phyloP scores from a whole-genome alignment of 1,139 yeast genomes.

The Lodderomyces metapsilosis region DNA sequence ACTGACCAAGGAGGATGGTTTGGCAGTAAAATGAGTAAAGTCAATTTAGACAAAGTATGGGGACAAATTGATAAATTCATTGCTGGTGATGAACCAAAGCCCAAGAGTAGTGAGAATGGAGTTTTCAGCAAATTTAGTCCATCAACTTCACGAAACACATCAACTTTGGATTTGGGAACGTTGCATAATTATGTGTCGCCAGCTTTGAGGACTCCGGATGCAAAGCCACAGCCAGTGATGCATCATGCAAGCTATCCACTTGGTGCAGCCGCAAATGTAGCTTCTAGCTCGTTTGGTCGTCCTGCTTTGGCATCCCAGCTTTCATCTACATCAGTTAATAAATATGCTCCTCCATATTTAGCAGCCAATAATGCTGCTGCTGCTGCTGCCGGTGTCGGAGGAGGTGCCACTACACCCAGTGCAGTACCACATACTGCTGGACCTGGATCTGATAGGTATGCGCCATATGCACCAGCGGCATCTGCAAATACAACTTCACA shows the following conservation, averaged over 20 bases:
- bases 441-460: not conserved
- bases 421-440: slow-evolving; percentile 1
- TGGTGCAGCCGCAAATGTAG: not conserved
- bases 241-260: slow-evolving; percentile 1
- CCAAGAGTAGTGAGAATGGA: slow-evolving; percentile 22
- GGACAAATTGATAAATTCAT: slow-evolving; percentile 87
- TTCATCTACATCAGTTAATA: slow-evolving; percentile 18
- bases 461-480: not conserved
- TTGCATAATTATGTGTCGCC: slow-evolving; percentile 9
- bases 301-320: slow-evolving; percentile 15
- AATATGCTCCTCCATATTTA: slow-evolving; percentile 18
- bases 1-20: slow-evolving; percentile 56
- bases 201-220: slow-evolving; percentile 4
- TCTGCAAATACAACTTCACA: not conserved
- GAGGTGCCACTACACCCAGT: slow-evolving; percentile 5
- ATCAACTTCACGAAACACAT: slow-evolving; percentile 53
- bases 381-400: too few relatives aligned
- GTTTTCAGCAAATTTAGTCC: slow-evolving; percentile 77
- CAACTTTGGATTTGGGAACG: slow-evolving; percentile 44
- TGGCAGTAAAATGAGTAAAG: slow-evolving; percentile 59
- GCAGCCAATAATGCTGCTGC: slow-evolving; percentile 15
- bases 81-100: slow-evolving; percentile 66
- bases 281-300: slow-evolving; percentile 12
- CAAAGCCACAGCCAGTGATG: slow-evolving; percentile 5
- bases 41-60: slow-evolving; percentile 83